Conservation (phyloP, 305 asterid species). For the Fraxinus velutina region DNA sequence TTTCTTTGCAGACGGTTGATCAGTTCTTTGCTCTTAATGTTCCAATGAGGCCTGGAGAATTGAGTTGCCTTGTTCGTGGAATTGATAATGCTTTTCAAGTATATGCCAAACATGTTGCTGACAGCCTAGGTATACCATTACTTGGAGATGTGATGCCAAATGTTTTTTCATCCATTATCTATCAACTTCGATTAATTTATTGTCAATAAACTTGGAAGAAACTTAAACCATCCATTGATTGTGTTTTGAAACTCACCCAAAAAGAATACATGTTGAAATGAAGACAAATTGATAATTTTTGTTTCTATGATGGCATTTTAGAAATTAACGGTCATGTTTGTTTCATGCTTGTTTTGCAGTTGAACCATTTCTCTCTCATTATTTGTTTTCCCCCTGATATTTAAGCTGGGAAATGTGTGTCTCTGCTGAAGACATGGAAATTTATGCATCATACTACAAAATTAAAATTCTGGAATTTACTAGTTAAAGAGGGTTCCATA, state of each 20-base stretch:
- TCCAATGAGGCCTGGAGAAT: constrained; percentile 91
- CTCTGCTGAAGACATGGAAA: neutral
- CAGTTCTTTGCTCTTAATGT: constrained; percentile 89
- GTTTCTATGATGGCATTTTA: neutral
- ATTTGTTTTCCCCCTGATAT: neutral
- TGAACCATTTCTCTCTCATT: constrained; percentile 3
- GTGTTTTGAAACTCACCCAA: neutral
- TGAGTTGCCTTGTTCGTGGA: constrained; percentile 86
- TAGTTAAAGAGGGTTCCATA: neutral
- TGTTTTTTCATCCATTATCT: constrained; percentile 17
- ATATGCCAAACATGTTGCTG: constrained; percentile 68
- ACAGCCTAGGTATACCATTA: constrained; percentile 61
- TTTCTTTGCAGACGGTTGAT: constrained; percentile 84
- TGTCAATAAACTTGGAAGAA: constrained; percentile 10
- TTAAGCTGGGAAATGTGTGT: neutral
- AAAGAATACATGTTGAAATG: neutral
- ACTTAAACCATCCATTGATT: neutral
- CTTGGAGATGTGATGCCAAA: constrained; percentile 17
- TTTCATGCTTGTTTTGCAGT: neutral
- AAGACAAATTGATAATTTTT: neutral
- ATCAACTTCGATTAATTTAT: constrained; percentile 9
- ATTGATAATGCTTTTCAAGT: constrained; percentile 96
- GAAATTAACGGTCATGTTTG: neutral
- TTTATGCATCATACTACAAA: neutral
- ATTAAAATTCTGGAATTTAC: neutral